Evolutionary conservation across 2,329 filamentous ascomycete species (phyloP), one percentile per base, ranked within the genome.

Genomic region (Aspergillus sp.): DNA sequence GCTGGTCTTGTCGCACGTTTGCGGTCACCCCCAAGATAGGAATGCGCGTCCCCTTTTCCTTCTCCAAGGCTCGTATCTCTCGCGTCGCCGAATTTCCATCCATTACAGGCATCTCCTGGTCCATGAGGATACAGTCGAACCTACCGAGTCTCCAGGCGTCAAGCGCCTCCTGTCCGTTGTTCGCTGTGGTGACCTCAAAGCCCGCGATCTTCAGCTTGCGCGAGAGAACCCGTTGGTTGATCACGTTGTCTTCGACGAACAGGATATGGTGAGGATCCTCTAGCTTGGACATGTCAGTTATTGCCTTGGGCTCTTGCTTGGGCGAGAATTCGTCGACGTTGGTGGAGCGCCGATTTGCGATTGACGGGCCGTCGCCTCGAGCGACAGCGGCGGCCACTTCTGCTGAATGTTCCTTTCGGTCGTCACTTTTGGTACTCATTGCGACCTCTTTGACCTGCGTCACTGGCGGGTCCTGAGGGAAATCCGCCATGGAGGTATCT

Each of bases 101-200:
- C 90, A 92, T 92, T 44, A 91, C 82, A 1, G 90, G 90, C 90
- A 93, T 93, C 67, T 92, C 89, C 48, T 91, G 80, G 68, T 93
- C 90, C 89, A 93, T 91, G 6, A 93, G 73, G 12, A 93, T 86
- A 46, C 91, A 80, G 8, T 85, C 85, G 23, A 90, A 70, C 3
- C 24, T 24, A 2, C 40, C 35, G 1, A 63, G 64, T 17, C 70
- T 60, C 7, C 80, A 71, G 2, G 74, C 71, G 0, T 76, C 75
- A 1, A 83, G 67, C 51, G 77, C 77, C 62, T 80, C 77, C 14
- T 66, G 66, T 2, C 76, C 76, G 39, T 78, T 74, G 15, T 67
- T 72, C 12, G 73, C 75, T 8, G 75, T 67, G 6, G 65, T 60
- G 19, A 77, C 69, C 1, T 67, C 59, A 47, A 71, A 77, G 0